Base-by-base conservation (phyloP, 305 asterid genomes). In the Plantago lanceolata region DNA sequence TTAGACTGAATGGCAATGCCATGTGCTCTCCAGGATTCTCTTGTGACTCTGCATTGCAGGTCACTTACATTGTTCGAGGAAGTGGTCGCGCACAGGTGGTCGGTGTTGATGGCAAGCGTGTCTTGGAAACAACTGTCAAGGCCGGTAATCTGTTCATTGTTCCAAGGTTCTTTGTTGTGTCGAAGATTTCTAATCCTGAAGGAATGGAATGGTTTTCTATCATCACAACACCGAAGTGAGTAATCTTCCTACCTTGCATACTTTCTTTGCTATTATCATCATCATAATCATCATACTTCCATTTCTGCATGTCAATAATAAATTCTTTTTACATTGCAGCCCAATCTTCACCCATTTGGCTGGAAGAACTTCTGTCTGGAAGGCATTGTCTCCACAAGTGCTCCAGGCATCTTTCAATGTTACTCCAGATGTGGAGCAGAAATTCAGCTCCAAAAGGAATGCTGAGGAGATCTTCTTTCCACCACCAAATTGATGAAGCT, bases 11-110 rank as follows among this genome's bases (percentile, higher is more conserved):
- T 3, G 97, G 95, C 26, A 70, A 66, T 20, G 90, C 97, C 3
- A 85, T 88, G 97, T 90, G 97, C 67, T 90, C 97, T 47, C 97
- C 97, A 0, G 97, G 97, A 18, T 88, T 90, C 78, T 88, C 97
- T 0, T 88, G 96, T 48, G 97, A 90, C 74, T 85, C 94, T 0
- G 97, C 97, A 13, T 57, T 84, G 56, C 97, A 90, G 80, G 97
- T 90, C 9, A 90, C 97, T 6, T 88, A 85, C 72, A 77, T 90
- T 67, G 90, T 85, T 1, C 68, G 89, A 64, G 97, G 97, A 6
- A 81, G 94, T 12, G 96, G 97, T n/a, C 86, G 95, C 19, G 95
- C 64, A 17, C 91, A 90, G 74, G 84, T 90, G 6, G 96, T 90
- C 0, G 97, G 96, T 3, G 80, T 68, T 6, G 91, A 89, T 17